Percentiles rank a stretch among this genome's conserved stretches.
Evolutionary conservation across 768 basidiomycete genomes (phyloP).

Genomic region (Leccinum uliginosum): DNA sequence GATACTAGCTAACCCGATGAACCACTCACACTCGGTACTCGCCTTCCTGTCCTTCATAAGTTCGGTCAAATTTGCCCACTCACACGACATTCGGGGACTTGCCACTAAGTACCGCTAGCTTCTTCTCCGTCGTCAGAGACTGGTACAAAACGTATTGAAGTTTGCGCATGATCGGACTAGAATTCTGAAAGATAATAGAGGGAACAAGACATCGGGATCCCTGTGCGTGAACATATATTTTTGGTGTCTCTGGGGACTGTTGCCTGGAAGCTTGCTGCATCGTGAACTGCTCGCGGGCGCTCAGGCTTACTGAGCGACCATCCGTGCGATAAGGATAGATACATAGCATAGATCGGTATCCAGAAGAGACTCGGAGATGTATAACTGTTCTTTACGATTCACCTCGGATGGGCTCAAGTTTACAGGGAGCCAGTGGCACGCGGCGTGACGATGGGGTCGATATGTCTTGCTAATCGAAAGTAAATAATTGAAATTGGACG

Average conservation of each 20-base stretch:
- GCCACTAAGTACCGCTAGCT: conserved; percentile 47
- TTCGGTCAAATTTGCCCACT: conserved; percentile 70
- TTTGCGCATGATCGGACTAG: conserved; percentile 63
- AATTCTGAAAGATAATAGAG: conserved; percentile 64
- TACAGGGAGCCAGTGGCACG: too few species aligned
- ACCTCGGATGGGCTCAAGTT: too few species aligned
- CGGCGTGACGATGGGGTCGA: too few species aligned
- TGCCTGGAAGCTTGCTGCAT: conserved; percentile 92
- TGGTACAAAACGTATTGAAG: conserved; percentile 61
- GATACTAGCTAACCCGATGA: conserved; percentile 55
- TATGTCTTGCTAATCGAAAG: too few species aligned
- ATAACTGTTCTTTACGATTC: conserved; percentile 8
- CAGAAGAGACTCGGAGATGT: conserved; percentile 39
- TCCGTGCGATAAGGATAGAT: background rate
- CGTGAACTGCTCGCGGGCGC: conserved; percentile 54
- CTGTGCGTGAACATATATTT: conserved; percentile 83
- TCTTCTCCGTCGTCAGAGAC: conserved; percentile 40
- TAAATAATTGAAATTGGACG: too few species aligned
- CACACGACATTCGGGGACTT: conserved; percentile 90
- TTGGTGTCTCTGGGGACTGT: conserved; percentile 65
- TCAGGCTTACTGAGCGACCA: background rate
- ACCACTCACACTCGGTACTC: conserved; percentile 74
- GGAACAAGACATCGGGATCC: conserved; percentile 58
- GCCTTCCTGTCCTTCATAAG: conserved; percentile 79
- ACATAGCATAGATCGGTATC: conserved; percentile 79